Evolutionary conservation across 139 green algal species (phyloP), one percentile per base, ranked within the genome.

Genomic region (Chlorella ohadii): DNA sequence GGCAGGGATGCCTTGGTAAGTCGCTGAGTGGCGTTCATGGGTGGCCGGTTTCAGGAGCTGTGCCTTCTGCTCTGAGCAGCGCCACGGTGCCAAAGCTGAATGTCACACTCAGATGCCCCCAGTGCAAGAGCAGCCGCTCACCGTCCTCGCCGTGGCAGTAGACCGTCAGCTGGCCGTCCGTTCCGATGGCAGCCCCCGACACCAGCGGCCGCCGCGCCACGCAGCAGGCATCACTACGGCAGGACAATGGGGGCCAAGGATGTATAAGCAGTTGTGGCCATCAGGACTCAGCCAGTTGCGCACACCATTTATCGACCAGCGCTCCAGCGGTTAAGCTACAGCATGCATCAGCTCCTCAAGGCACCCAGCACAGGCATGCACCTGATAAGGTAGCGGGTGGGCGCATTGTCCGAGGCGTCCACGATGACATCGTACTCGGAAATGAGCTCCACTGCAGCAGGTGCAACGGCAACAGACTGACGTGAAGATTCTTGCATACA

Each of bases 161-260:
- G 74, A 99, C 95, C 0, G 96, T 98, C n/a, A 99, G 89, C 89
- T 99, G 96, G 1, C 96, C 96, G 70, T 98, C 96, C 0, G 91
- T 96, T 56, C 96, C 94, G 1, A 99, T 93, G 36, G 94, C 94
- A n/a, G 96, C 97, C 1, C 94, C 96, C 6, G 94, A 98, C 47
- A 98, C 95, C 64, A 98, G 87, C 20, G 96, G 94, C 76, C 85
- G 92, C 19, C 84, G 76, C 1, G 86, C 73, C 0, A 94, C 86
- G n/a, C 94, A 91, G 78, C 94, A 98, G 4, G 92, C 95, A 83
- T 98, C 95, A 57, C 91, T 96, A 82, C 51, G 71, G 51, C 34
- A 55, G 39, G 44, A 9, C n/a, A 39, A 38, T 27, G 31, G 68
- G n/a, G 81, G 9, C 15, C 22, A 33, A 36, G 11, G 36, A 15